Conservation (phyloP, 176 grass and related monocot species). For the Bonia amplexicaulis region DNA sequence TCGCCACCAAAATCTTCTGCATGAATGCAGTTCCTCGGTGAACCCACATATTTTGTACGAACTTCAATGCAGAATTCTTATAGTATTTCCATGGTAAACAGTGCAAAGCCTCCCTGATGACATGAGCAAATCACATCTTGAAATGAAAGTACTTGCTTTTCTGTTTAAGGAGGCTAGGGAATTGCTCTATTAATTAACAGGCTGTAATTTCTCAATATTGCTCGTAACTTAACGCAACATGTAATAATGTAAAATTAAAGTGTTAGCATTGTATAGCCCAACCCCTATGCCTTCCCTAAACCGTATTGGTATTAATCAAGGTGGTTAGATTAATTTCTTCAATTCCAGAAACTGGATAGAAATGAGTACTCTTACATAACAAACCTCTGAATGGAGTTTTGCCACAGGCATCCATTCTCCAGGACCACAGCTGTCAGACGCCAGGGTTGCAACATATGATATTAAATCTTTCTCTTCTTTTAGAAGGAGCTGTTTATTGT, state of each 20-base stretch:
- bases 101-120: neutral
- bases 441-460: slow-evolving; percentile 31
- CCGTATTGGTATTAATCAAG: neutral
- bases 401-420: slow-evolving; percentile 42
- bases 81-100: neutral
- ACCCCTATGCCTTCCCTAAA: neutral
- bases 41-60: neutral
- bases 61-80: neutral
- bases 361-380: slow-evolving; percentile 21
- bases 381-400: slow-evolving; percentile 59
- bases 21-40: neutral
- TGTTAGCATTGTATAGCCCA: neutral
- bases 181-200: neutral
- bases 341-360: neutral
- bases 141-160: neutral
- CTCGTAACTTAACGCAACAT: neutral
- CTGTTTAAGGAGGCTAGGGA: neutral
- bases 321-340: neutral
- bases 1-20: neutral
- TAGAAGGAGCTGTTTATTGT: slow-evolving; percentile 28
- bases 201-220: neutral
- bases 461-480: slow-evolving; percentile 60
- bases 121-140: neutral
- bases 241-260: neutral
- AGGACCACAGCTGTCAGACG: slow-evolving; percentile 29